A percentile compares a stretch with the other conserved stretches of the same genome.
These are phyloP conservation scores for Melampsora americana DNA, from an alignment of 1,284 basidiomycete species.

Conservation along the genomic window DNA sequence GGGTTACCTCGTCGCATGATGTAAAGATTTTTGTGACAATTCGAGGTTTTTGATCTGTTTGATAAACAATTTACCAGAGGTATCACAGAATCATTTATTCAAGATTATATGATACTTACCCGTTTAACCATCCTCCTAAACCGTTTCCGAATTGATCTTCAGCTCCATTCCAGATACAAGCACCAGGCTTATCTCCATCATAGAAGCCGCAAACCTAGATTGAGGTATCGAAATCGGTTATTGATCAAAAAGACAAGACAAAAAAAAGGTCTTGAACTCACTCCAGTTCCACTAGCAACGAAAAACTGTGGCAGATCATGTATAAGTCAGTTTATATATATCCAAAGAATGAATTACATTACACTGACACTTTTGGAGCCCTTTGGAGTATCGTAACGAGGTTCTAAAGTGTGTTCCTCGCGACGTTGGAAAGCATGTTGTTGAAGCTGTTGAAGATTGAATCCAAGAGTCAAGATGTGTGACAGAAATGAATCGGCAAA, in stretches of 20 bases:
- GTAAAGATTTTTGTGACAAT: constrained; percentile 19
- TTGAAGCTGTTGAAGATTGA: neutral
- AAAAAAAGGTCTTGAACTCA: neutral
- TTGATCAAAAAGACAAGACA: neutral
- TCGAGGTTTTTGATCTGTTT: constrained; percentile 1
- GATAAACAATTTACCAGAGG: neutral
- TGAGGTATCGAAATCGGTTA: neutral
- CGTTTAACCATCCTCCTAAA: constrained; percentile 25
- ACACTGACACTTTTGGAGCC: too few relatives aligned
- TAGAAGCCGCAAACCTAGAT: constrained; percentile 25
- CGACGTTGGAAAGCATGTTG: too few relatives aligned
- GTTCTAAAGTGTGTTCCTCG: neutral
- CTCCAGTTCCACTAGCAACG: constrained; percentile 14
- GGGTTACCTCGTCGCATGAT: neutral
- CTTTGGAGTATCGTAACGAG: neutral
- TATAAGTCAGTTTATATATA: too few relatives aligned
- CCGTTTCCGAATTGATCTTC: neutral
- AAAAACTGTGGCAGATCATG: neutral
- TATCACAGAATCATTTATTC: neutral
- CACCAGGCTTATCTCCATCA: neutral
- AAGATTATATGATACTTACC: neutral
- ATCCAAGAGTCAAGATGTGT: neutral
- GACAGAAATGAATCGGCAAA: neutral
- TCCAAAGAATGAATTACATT: too few relatives aligned
- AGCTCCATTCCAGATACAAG: constrained; percentile 33